Evolutionary conservation across 805 yeast genomes (phyloP).

Genomic region (Grigorovia transvaalensis): DNA sequence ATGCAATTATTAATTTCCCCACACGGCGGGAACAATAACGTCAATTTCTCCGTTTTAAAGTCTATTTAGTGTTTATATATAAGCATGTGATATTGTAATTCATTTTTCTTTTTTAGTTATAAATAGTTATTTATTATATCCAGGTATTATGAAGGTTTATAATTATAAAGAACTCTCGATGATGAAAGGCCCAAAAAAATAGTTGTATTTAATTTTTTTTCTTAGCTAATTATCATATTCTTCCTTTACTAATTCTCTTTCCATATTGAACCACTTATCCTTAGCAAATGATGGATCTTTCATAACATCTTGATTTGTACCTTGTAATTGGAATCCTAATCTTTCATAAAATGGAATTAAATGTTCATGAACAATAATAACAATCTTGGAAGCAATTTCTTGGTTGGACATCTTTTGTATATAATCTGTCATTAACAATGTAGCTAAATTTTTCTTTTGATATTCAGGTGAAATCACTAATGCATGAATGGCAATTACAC

Average conservation of each 20-base stretch:
- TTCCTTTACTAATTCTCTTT: slow-evolving; percentile 28
- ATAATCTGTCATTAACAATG: slow-evolving; percentile 76
- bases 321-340: slow-evolving; percentile 67
- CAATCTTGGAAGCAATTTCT: slow-evolving; percentile 69
- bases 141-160: no score
- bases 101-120: no score
- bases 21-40: no score
- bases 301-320: slow-evolving; percentile 33
- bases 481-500: slow-evolving; percentile 71
- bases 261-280: slow-evolving; percentile 29
- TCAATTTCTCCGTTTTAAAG: no score
- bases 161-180: no score
- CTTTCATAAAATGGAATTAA: slow-evolving; percentile 70
- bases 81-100: no score
- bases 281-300: slow-evolving; percentile 24
- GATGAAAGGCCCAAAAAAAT: no score
- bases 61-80: no score
- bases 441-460: slow-evolving; percentile 75
- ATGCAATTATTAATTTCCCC: no score
- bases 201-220: no score
- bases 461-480: slow-evolving; percentile 66
- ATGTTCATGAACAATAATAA: slow-evolving; percentile 59
- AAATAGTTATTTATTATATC: no score
- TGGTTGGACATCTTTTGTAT: slow-evolving; percentile 83
- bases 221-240: slow-evolving; percentile 22